Base-by-base conservation (phyloP, 2,329 filamentous ascomycete genomes). In the Pyrenochaeta sp. region DNA sequence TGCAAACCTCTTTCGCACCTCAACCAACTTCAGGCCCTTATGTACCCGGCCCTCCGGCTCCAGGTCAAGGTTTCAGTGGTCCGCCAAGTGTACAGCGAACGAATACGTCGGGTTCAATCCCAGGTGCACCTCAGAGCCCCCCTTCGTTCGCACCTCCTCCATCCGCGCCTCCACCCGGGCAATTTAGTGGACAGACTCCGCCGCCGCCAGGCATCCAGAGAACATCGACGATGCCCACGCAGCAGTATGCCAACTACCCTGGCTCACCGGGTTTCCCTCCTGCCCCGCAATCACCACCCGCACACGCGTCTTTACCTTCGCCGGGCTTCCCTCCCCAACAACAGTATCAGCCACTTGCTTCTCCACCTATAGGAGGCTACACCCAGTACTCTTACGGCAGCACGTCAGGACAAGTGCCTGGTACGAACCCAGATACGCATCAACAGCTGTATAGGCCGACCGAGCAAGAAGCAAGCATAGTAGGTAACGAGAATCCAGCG, bases 381-480 rank as follows among this genome's bases (percentile, higher is more conserved):
- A 78, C 85, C 22, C 83, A 85, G 59, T 90, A 85, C 67, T 74
- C 73, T 39, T 84, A 85, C 53, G 67, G 66, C 0, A 72, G 72
- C 47, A 73, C 75, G 6, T 52, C 65, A 27, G 64, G 66, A 28
- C 68, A 76, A 13, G 72, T 73, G 6, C 73, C 70, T 24, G 66
- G 65, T 54, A 59, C 57, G 4, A 75, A 79, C 6, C 71, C 72
- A 3, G 74, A 77, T 7, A 78, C 92, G 42, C 91, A 93, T 68
- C 84, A 87, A 69, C 90, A 92, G 74, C 77, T 87, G 19, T 93
- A 92, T 71, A 78, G 86, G 53, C 91, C 90, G 1, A 89, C 86
- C 5, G 88, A 90, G 73, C 78, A 79, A 5, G 90, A 91, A 74
- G 76, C 79, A 37, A 43, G 40, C 15, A 57, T 67, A 1, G 54